Evolutionary conservation across 139 green algal genomes (phyloP).

Genomic region (Chlorella sp.): DNA sequence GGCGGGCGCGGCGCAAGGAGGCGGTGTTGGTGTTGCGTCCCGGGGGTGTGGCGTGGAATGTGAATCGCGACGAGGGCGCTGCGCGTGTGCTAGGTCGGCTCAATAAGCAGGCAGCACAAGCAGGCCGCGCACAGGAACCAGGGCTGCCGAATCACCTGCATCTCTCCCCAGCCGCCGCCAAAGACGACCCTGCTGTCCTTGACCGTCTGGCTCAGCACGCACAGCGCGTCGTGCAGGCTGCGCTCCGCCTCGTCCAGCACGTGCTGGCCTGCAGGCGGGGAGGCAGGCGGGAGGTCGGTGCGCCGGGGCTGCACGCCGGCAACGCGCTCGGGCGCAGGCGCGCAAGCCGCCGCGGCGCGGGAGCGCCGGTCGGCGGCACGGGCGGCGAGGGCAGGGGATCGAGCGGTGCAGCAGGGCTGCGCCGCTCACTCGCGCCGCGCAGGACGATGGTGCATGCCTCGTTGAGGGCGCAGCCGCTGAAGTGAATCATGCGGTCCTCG

Average conservation of each 20-base stretch:
- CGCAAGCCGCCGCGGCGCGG: too few relatives aligned
- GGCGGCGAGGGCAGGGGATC: neutral
- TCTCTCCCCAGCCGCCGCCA: constrained; percentile 94
- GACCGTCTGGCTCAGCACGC: constrained; percentile 90
- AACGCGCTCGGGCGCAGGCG: too few relatives aligned
- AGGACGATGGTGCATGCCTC: constrained; percentile 99
- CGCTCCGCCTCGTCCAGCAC: constrained; percentile 98
- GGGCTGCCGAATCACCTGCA: constrained; percentile 56
- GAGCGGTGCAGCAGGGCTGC: neutral
- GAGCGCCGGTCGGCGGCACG: too few relatives aligned
- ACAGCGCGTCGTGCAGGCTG: constrained; percentile 97
- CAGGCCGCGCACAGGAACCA: neutral
- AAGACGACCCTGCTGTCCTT: constrained; percentile 88
- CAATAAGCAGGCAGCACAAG: neutral
- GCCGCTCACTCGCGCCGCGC: constrained; percentile 75
- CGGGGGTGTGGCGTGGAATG: neutral
- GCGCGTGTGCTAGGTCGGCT: neutral
- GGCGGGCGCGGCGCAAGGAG: neutral
- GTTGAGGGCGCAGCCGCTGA: constrained; percentile 87
- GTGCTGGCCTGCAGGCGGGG: constrained; percentile 59
- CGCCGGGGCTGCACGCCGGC: too few relatives aligned
- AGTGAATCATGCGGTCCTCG: constrained; percentile 96
- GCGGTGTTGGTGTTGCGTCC: neutral
- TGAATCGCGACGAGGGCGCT: neutral
- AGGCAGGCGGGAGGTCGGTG: neutral